Evolutionary conservation across 176 grass and related monocot genomes (phyloP), one percentile per base, ranked within the genome.

Genomic region (Rhynchospora breviuscula): DNA sequence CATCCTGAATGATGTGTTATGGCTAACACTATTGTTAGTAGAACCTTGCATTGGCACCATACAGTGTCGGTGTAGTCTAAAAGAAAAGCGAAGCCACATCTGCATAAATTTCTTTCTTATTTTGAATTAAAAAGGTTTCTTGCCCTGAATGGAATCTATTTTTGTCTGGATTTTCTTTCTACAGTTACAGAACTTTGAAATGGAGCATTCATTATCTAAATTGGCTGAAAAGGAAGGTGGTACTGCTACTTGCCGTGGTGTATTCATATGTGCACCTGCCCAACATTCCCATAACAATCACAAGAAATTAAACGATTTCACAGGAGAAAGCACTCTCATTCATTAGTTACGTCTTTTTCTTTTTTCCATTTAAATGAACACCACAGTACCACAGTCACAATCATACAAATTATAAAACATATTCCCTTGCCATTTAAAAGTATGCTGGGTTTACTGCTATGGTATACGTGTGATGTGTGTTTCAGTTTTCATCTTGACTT

Each of bases 121-220:
- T 33, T 10, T 63, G 8, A 13, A 17, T 26, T 17, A 56, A 11
- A 63, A 81, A 12, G 18, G 57, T 63, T 40, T 17, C 1, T 19
- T n/a, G n/a, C n/a, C 40, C 18, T 49, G 44, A 73, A 17, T 21
- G 10, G 8, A 22, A 22, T 21, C 26, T 29, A 29, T 29, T 29
- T 75, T 10, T 54, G 19, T 77, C 31, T 77, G 48, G 2, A 19
- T 29, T 19, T 93, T 89, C 77, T 69, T 90, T 22, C 85, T 95
- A 70, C 89, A 98, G 96, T 84, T 98, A 68, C 90, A 95, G 86
- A 95, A 92, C 88, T 98, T 98, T 52, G 96, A 98, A 69, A 91
- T 79, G 47, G 91, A 95, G 43, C 91, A 93, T 2, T 90, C 86
- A 78, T 92, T 95, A 51, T 89, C 96, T 67, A 91, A 91, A 74